Evolutionary conservation across 371 early-diverging fungal genomes (phyloP).

Genomic region (Mucor racemosus): DNA sequence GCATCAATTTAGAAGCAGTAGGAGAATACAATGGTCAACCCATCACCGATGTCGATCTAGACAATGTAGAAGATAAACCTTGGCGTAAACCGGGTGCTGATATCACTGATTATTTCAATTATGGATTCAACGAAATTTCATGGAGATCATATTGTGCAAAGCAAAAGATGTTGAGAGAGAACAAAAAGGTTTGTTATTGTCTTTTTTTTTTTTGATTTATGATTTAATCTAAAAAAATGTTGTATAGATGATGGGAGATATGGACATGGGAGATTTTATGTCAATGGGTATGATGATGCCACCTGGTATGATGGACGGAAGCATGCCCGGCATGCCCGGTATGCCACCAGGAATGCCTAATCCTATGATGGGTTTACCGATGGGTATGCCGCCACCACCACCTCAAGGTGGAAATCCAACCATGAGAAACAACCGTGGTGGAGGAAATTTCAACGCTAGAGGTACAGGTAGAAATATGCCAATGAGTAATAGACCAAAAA

Average conservation of each 20-base stretch:
- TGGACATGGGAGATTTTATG: slow-evolving; percentile 47
- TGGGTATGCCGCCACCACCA: slow-evolving; percentile 21
- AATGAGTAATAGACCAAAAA: slow-evolving; percentile 21
- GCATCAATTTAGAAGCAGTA: slow-evolving; percentile 73
- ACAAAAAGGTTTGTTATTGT: slow-evolving; percentile 36
- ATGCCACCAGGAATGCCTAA: slow-evolving; percentile 28
- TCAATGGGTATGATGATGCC: slow-evolving; percentile 71
- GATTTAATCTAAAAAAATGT: no score
- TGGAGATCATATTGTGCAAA: slow-evolving; percentile 93
- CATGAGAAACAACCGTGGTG: slow-evolving; percentile 17
- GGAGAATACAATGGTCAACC: slow-evolving; percentile 80
- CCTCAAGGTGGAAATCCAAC: slow-evolving; percentile 11
- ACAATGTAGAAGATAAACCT: slow-evolving; percentile 90
- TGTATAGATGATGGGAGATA: slow-evolving; percentile 35
- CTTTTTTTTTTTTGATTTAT: neutral
- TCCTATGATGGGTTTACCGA: slow-evolving; percentile 29
- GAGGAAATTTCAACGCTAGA: slow-evolving; percentile 18
- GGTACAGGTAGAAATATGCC: slow-evolving; percentile 21
- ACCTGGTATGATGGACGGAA: slow-evolving; percentile 92
- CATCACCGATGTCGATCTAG: slow-evolving; percentile 88
- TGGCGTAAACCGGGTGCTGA: slow-evolving; percentile 98
- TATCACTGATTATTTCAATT: slow-evolving; percentile 99
- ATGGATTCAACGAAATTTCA: slow-evolving; percentile 95
- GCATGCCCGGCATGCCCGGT: slow-evolving; percentile 41
- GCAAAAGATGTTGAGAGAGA: slow-evolving; percentile 85